Evolutionary conservation across 2,329 filamentous ascomycete genomes (phyloP), one percentile per base, ranked within the genome.

Genomic region (Monosporascus sp.): DNA sequence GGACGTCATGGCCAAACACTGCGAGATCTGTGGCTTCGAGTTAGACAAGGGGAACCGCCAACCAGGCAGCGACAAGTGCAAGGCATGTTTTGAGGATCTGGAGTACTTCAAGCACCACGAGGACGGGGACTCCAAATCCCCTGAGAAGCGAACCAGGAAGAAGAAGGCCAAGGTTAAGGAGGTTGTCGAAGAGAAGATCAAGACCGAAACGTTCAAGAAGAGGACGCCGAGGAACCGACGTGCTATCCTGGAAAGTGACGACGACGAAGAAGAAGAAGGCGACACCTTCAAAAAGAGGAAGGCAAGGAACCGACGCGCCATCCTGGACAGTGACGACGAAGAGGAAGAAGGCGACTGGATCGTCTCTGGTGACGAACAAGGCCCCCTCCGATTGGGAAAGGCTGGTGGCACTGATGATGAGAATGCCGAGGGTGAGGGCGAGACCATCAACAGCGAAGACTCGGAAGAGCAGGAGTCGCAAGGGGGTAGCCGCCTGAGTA

Each of bases 361-460:
- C 43, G 88, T 92, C 3, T 79, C 84, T 0, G 85, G 88, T 53
- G 77, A 81, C 9, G 77, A 94, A 64, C 84, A 80, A 45, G 77
- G 79, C 0, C 66, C 77, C 1, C 65, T 85, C 4, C 75, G 76
- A n/a, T 76, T 92, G 17, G 89, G 88, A 48, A 88, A 86, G 66
- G 88, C 89, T 45, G 90, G 90, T n/a, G 90, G 89, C 4, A 82
- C 83, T n/a, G 88, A 90, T 50, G 90, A 96, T 57, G 90, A 96
- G 68, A 83, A 96, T 65, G 89, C 88, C 2, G 92, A 96, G 66
- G 90, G 90, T 2, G 90, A 87, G 3, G 92, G 90, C 22, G 89
- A 95, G 53, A 90, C 83, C 67, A 77, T 96, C 49, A 81, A 81
- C 38, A 84, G 86, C 0, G 83, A 88, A 31, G 88, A 94, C 63